phyloP scores from a whole-genome alignment of 1,139 yeast genomes.

The Sugiyamaella paludigena region DNA sequence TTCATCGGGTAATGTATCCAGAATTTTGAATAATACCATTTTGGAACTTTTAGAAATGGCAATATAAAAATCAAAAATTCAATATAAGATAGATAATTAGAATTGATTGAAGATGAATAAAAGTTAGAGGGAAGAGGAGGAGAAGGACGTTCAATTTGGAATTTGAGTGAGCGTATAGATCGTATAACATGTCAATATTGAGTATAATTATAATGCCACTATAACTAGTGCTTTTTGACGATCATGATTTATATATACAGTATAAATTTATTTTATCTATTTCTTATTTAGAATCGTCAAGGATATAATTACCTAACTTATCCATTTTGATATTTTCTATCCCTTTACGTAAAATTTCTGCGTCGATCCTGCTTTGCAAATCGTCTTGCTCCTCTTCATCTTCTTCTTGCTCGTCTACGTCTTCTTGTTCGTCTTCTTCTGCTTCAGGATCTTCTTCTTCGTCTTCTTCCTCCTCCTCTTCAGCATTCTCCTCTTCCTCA shows the following conservation, averaged over 20 bases:
- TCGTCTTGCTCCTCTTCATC: slow-evolving; percentile 40
- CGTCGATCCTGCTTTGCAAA: slow-evolving; percentile 32
- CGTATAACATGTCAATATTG: too few relatives aligned
- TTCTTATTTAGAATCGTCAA: slow-evolving; percentile 42
- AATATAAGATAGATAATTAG: neutral
- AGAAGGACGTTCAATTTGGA: too few relatives aligned
- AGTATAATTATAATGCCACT: neutral
- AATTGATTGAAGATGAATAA: too few relatives aligned
- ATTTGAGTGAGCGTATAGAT: too few relatives aligned
- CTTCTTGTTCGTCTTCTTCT: slow-evolving; percentile 42
- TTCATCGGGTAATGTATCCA: slow-evolving; percentile 29
- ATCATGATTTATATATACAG: neutral
- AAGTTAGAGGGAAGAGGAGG: too few relatives aligned
- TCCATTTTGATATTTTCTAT: slow-evolving; percentile 80
- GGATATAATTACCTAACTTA: slow-evolving; percentile 72
- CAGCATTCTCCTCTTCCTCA: slow-evolving; percentile 43
- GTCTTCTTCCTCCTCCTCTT: slow-evolving; percentile 32
- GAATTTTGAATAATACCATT: slow-evolving; percentile 28
- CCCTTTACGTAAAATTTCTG: slow-evolving; percentile 49
- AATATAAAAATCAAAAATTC: neutral
- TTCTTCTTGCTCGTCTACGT: slow-evolving; percentile 32
- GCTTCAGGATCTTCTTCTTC: slow-evolving; percentile 42
- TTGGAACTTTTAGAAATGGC: neutral
- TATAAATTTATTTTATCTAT: slow-evolving; percentile 1
- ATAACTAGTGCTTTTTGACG: neutral